Evolutionary conservation across 1,284 basidiomycete genomes (phyloP).

Genomic region (Microbotryomycetes sp.): DNA sequence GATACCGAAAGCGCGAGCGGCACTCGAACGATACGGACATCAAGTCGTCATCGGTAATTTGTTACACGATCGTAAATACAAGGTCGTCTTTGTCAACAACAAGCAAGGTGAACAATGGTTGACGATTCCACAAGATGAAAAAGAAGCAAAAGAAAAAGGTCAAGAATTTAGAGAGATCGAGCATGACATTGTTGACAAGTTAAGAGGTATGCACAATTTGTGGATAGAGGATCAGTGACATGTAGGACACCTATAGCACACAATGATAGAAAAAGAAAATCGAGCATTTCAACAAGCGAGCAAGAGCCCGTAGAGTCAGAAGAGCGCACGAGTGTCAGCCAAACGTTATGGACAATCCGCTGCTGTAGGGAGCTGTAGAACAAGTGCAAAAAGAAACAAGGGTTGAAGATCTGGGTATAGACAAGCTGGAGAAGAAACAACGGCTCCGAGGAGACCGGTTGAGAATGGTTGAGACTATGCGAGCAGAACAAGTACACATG

Average conservation of each 20-base stretch:
- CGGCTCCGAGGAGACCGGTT: no score
- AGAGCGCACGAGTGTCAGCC: no score
- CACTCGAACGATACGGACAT: constrained; percentile 89
- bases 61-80: constrained; percentile 76
- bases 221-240: constrained; percentile 51
- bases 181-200: constrained; percentile 74
- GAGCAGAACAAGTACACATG: no score
- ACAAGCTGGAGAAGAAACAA: no score
- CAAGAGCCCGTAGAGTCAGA: no score
- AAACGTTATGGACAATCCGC: no score
- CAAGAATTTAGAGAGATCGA: constrained; percentile 60
- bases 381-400: no score
- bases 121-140: constrained; percentile 36
- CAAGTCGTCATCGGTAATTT: constrained; percentile 97
- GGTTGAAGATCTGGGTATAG: no score
- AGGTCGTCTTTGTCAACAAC: constrained; percentile 76
- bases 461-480: no score
- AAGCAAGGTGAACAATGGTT: constrained; percentile 49
- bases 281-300: neutral
- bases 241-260: neutral
- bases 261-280: neutral
- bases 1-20: constrained; percentile 80
- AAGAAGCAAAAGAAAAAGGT: constrained; percentile 35
- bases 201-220: constrained; percentile 62
- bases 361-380: no score